Conservation (phyloP, 805 yeast species). For the Candida ipomoeae region DNA sequence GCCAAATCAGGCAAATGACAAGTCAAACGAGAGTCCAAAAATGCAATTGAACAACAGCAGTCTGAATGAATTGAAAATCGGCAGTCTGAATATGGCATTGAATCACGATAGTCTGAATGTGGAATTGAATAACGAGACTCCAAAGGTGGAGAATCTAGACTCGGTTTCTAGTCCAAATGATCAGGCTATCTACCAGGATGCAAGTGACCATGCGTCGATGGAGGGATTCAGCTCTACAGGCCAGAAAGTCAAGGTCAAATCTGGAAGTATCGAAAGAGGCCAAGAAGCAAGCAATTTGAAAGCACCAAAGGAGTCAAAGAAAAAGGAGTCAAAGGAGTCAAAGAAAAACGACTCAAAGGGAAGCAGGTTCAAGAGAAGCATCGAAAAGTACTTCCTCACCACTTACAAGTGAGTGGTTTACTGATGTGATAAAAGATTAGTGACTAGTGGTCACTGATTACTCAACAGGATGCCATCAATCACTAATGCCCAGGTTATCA, state of each 20-base stretch:
- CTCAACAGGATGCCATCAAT: no score
- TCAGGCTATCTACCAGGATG: background rate
- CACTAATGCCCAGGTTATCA: no score
- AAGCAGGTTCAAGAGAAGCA: conserved; percentile 17
- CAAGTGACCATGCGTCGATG: background rate
- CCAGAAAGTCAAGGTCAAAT: background rate
- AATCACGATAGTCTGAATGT: no score
- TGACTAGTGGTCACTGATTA: no score
- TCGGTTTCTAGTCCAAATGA: no score
- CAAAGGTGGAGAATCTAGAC: no score
- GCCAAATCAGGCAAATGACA: background rate
- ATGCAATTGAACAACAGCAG: no score
- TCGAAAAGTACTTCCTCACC: conserved; percentile 32
- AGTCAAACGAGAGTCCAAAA: background rate
- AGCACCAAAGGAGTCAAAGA: conserved; percentile 3
- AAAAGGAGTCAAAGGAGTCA: background rate
- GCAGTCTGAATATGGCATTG: no score
- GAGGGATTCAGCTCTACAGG: background rate
- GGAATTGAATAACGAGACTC: no score
- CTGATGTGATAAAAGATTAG: no score
- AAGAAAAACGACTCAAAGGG: conserved; percentile 4
- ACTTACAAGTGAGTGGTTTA: conserved; percentile 14
- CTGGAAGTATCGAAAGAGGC: background rate
- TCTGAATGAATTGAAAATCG: no score
- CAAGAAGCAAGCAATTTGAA: background rate